Percentiles rank a stretch among this genome's conserved stretches.
Conservation (phyloP, 495 filamentous ascomycete genomes). For the Aspergillus mulundensis region DNA sequence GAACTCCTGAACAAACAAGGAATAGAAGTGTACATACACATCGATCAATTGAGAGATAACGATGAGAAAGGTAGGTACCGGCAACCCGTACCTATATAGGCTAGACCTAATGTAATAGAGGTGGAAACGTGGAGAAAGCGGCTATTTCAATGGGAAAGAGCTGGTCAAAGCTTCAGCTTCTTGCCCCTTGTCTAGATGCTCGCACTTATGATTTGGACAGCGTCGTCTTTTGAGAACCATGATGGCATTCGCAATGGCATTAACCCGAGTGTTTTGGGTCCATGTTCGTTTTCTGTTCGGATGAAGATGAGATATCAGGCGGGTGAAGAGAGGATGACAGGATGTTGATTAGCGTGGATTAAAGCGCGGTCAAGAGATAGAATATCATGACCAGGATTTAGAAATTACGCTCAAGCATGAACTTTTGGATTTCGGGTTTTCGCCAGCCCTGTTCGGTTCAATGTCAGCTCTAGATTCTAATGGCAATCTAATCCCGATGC, state of each 20-base stretch:
- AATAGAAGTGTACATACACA: constrained; percentile 13
- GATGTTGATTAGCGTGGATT: constrained; percentile 6
- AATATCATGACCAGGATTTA: constrained; percentile 22
- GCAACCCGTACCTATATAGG: neutral
- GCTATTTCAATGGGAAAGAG: neutral
- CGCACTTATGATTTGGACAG: neutral
- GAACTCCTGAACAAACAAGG: constrained; percentile 11
- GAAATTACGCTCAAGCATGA: constrained; percentile 46
- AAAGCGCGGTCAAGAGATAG: neutral
- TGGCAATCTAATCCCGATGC: no score
- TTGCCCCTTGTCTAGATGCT: neutral
- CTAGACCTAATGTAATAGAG: neutral
- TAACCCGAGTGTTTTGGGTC: neutral
- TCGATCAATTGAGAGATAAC: constrained; percentile 3
- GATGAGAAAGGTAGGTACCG: constrained; percentile 1
- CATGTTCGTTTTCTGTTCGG: neutral
- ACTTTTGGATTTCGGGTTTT: constrained; percentile 45
- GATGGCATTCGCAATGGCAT: neutral
- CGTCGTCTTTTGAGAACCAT: neutral
- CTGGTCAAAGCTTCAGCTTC: neutral
- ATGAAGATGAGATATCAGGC: neutral
- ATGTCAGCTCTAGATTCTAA: no score
- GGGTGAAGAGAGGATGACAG: neutral
- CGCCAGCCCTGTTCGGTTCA: constrained; percentile 42
- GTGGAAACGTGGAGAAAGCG: neutral